A percentile compares a stretch with the other conserved stretches of the same genome.
Evolutionary conservation across 2,329 filamentous ascomycete species (phyloP).

Genomic region (Fusarium sp.): DNA sequence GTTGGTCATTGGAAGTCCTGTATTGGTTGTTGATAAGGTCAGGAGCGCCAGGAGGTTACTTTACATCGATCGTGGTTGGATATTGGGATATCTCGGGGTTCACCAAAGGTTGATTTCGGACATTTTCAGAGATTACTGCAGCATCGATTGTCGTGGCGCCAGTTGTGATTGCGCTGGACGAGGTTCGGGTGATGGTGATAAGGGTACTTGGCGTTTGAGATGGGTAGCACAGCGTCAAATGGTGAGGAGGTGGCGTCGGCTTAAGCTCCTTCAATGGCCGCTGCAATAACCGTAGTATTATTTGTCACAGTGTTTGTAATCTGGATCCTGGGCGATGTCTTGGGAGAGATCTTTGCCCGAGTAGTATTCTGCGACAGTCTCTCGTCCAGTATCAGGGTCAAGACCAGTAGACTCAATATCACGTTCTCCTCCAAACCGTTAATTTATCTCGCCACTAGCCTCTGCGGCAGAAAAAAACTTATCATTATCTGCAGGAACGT

Average conservation of each 20-base stretch:
- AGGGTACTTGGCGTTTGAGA: neutral
- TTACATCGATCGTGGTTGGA: neutral
- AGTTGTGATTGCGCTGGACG: neutral
- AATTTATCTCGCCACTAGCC: too few species aligned
- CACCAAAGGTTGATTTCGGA: neutral
- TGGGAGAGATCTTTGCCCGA: neutral
- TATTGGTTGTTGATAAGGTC: neutral
- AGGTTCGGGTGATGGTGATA: neutral
- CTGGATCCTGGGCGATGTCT: neutral
- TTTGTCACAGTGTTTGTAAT: neutral
- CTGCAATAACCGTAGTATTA: neutral
- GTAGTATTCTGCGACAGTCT: neutral
- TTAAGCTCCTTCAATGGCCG: neutral
- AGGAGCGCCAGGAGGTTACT: neutral
- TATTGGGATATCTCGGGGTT: neutral
- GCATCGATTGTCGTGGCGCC: neutral
- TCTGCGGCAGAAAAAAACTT: neutral
- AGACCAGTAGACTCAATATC: neutral
- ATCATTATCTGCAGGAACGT: neutral
- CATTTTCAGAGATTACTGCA: neutral
- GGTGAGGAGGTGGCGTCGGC: neutral
- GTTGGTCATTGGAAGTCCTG: neutral
- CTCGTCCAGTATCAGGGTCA: too few species aligned
- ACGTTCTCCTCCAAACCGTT: accelerated
- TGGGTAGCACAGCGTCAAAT: neutral